These are phyloP conservation scores for Sphaerulina vaccinii DNA, from an alignment of 2,329 filamentous ascomycete species.

Conservation along the genomic window DNA sequence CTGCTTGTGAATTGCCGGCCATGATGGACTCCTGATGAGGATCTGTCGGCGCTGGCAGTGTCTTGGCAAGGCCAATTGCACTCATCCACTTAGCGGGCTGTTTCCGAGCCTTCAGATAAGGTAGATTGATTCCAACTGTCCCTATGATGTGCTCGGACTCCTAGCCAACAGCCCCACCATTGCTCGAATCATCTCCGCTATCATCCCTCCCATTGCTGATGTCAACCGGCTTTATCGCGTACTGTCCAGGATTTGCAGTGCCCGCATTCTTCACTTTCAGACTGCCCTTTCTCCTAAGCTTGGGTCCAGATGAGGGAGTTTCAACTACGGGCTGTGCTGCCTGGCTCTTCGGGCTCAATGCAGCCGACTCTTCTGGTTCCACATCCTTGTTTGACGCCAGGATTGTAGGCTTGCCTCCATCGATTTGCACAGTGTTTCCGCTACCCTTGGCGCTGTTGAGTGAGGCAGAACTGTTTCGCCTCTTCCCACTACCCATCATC, in stretches of 20 bases:
- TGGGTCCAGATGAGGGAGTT: slow-evolving; percentile 19
- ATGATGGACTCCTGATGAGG: too few species aligned
- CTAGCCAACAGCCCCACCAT: slow-evolving; percentile 11
- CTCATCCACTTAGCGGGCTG: too few species aligned
- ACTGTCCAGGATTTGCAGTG: slow-evolving; percentile 28
- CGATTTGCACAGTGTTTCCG: slow-evolving; percentile 25
- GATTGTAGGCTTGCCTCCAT: slow-evolving; percentile 19
- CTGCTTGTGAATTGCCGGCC: too few species aligned
- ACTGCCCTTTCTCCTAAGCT: slow-evolving; percentile 45
- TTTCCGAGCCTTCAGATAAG: too few species aligned
- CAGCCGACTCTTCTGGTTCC: slow-evolving; percentile 7
- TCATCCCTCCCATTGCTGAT: slow-evolving; percentile 1
- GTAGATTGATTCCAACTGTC: too few species aligned
- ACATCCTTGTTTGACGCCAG: slow-evolving; percentile 16
- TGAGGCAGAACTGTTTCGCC: slow-evolving; percentile 41
- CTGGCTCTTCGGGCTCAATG: slow-evolving; percentile 21
- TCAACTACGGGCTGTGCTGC: slow-evolving; percentile 19
- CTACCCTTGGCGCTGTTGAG: slow-evolving; percentile 27
- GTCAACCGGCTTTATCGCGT: slow-evolving; percentile 32
- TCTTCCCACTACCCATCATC: slow-evolving; percentile 55
- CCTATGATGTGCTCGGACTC: neutral
- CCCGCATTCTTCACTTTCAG: slow-evolving; percentile 47
- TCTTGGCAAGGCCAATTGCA: too few species aligned
- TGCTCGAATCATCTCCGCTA: slow-evolving; percentile 11
- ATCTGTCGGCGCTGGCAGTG: too few species aligned